Percentiles rank a stretch among this genome's conserved stretches.
These are phyloP conservation scores for Chenopodium formosanum DNA, from an alignment of 148 eudicot genomes.

Conservation along the genomic window DNA sequence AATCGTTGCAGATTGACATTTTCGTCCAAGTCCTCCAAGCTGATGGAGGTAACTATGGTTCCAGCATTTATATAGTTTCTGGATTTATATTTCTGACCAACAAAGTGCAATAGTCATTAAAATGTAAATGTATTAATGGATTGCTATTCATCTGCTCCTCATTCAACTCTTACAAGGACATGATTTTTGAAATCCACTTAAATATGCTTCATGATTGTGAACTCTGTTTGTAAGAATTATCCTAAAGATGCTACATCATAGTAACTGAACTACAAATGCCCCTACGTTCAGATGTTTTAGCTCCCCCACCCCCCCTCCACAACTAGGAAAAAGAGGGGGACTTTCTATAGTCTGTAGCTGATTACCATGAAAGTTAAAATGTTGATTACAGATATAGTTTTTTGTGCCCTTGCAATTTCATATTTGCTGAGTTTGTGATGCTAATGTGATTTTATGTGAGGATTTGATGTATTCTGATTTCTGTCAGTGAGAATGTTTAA, in stretches of 20 bases:
- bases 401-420: not conserved
- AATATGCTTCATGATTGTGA: not conserved
- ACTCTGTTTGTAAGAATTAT: not conserved
- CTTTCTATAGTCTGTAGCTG: not conserved
- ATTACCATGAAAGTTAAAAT: not conserved
- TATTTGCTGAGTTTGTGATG: not conserved
- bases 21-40: constrained; percentile 99
- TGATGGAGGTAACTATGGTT: constrained; percentile 71
- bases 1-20: constrained; percentile 70
- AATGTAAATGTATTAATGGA: not conserved
- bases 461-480: not conserved
- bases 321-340: not conserved
- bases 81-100: not conserved
- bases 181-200: not conserved
- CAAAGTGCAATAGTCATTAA: not conserved
- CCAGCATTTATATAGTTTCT: not conserved
- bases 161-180: not conserved
- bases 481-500: not conserved
- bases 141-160: not conserved
- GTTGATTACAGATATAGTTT: not conserved
- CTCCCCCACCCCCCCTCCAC: not conserved
- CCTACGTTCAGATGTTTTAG: not conserved
- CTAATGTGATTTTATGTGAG: not conserved
- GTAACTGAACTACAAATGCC: not conserved
- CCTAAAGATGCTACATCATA: not conserved